These are phyloP conservation scores for Annulohypoxylon bovei DNA, from an alignment of 495 filamentous ascomycete genomes.

Conservation along the genomic window DNA sequence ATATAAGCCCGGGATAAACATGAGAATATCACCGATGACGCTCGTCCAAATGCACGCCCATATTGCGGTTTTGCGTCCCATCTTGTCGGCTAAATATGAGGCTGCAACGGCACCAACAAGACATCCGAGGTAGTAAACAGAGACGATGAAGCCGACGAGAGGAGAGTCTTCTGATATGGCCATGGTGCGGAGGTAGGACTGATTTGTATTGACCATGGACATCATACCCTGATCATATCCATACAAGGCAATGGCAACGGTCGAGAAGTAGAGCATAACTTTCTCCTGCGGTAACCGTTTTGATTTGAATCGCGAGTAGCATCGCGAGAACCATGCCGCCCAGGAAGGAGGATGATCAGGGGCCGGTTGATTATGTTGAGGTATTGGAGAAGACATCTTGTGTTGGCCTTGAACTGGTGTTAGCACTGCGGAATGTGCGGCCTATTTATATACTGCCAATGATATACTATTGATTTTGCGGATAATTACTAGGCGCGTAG, in stretches of 20 bases:
- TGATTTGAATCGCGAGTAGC: neutral
- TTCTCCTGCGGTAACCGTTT: constrained; percentile 48
- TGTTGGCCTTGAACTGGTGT: neutral
- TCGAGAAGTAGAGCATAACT: constrained; percentile 63
- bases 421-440: too few relatives aligned
- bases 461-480: neutral
- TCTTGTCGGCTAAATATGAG: constrained; percentile 57
- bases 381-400: neutral
- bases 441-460: neutral
- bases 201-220: constrained; percentile 68
- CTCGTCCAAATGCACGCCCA: constrained; percentile 60
- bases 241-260: constrained; percentile 68
- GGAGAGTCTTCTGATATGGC: constrained; percentile 56
- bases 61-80: constrained; percentile 61
- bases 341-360: neutral
- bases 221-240: constrained; percentile 69
- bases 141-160: constrained; percentile 66
- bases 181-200: constrained; percentile 65
- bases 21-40: constrained; percentile 62
- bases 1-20: constrained; percentile 63
- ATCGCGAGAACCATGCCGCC: neutral
- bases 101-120: constrained; percentile 62
- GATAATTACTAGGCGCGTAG: neutral
- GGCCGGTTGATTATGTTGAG: neutral
- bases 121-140: constrained; percentile 69